Evolutionary conservation across 106 monocot genomes (phyloP).

Genomic region (Posidonia australis): DNA sequence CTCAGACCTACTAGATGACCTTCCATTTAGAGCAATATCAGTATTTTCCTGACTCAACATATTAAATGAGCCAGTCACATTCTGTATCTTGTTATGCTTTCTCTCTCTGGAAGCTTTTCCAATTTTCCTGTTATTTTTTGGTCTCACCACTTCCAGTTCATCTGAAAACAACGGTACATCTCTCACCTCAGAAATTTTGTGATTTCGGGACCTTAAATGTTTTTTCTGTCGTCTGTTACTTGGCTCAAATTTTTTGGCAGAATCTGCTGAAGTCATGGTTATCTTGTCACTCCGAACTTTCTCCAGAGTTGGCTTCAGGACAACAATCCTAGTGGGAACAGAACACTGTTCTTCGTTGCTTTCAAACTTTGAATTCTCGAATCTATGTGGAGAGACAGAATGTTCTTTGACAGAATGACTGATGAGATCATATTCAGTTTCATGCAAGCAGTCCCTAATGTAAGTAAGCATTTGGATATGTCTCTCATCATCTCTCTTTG

Average conservation of each 20-base stretch:
- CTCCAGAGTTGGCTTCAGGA: constrained; percentile 1
- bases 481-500: constrained; percentile 13
- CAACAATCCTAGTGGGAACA: constrained; percentile 42
- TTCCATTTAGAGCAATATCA: neutral
- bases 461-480: neutral
- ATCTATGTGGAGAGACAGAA: constrained; percentile 11
- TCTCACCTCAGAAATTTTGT: neutral
- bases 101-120: neutral
- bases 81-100: neutral
- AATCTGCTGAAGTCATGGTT: neutral
- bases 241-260: neutral
- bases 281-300: neutral
- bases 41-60: neutral
- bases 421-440: constrained; percentile 11
- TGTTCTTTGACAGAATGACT: constrained; percentile 26
- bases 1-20: neutral
- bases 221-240: neutral
- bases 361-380: constrained; percentile 10
- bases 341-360: constrained; percentile 10
- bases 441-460: constrained; percentile 4
- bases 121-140: neutral
- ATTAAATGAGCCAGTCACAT: neutral
- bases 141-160: neutral
- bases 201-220: too few relatives aligned
- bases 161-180: neutral